Percentiles rank a stretch among this genome's conserved stretches.
Conservation (phyloP, 352 stramenopile genomes). For the Halophytophthora polymorphica region DNA sequence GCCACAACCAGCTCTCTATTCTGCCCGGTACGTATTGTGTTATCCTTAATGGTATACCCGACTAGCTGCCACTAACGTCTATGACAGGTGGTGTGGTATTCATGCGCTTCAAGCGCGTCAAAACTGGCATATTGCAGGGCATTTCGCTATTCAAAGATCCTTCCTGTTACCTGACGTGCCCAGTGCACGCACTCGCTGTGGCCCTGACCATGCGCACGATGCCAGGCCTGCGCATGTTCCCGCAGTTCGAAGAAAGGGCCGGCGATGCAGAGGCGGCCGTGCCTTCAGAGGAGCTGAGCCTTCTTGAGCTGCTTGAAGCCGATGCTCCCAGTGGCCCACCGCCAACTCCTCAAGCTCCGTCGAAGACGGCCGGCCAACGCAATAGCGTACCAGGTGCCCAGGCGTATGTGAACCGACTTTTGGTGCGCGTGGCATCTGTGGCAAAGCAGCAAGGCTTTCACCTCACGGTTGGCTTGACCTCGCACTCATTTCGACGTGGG, state of each 20-base stretch:
- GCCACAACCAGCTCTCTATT: conserved; percentile 17
- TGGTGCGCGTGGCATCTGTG: background rate
- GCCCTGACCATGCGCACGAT: conserved; percentile 5
- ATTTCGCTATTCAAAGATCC: conserved; percentile 16
- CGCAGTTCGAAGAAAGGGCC: conserved; percentile 5
- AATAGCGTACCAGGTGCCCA: conserved; percentile 3
- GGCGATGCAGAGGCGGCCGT: background rate
- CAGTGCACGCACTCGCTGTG: conserved; percentile 7
- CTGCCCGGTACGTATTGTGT: conserved; percentile 2
- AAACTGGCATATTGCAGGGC: conserved; percentile 11
- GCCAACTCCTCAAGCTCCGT: background rate
- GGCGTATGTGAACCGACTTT: conserved; percentile 12
- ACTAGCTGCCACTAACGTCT: background rate
- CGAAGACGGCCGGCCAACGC: background rate
- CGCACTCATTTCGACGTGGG: conserved; percentile 6
- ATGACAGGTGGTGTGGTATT: conserved; percentile 8
- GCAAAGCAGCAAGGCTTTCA: background rate
- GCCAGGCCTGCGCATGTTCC: conserved; percentile 5
- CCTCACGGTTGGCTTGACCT: conserved; percentile 4
- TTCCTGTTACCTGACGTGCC: conserved; percentile 7
- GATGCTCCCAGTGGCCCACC: background rate
- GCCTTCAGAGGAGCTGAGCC: conserved; percentile 1
- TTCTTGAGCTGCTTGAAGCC: conserved; percentile 12
- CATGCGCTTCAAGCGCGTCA: conserved; percentile 11
- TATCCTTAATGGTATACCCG: background rate